Evolutionary conservation across 805 yeast genomes (phyloP), one percentile per base, ranked within the genome.

Genomic region (Schwanniomyces pseudopolymorphus): DNA sequence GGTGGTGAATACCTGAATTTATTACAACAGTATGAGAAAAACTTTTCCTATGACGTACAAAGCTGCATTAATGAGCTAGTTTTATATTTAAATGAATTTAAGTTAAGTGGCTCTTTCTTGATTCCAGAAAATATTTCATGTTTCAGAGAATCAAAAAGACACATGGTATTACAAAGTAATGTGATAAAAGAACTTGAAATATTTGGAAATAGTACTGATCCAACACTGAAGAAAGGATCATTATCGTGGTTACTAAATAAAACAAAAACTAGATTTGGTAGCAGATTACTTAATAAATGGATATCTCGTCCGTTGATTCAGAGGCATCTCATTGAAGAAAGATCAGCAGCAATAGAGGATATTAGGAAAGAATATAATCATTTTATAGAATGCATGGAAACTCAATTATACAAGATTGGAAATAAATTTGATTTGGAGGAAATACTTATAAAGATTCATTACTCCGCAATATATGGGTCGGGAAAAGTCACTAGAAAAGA

Each of bases 231-330:
- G 7, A 66, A 73, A 26, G 98, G 97, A 0, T 81, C 96, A 0
- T 66, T 92, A 11, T 61, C 87, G 13, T 88, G 95, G 90, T 69
- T 89, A 2, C 55, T 94, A 49, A 87, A 92, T 60, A 90, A 86
- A 53, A 88, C 98, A 0, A 67, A 80, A 27, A 88, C 98, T 0
- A 72, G 77, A 24, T 85, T 85, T 63, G 99, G 99, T 0, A 77
- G 73, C 39, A 66, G 96, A 44, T 55, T 80, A 48, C 61, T 94
- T 11, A 72, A 75, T 24, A 69, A 77, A 33, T 94, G 99, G 99
- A 66, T 91, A 0, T 72, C 81, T 1, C 72, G 76, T 49, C 99
- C 99, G 1, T 70, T 91, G 19, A 64, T 80, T 0, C 74, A 81
- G 37, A 67, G 72, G 25, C 72, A 66, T 1, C 66, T 67, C 7